Percentiles rank a stretch among this genome's conserved stretches.
Evolutionary conservation across 768 basidiomycete species (phyloP).

Genomic region (Chalciporus piperatus): DNA sequence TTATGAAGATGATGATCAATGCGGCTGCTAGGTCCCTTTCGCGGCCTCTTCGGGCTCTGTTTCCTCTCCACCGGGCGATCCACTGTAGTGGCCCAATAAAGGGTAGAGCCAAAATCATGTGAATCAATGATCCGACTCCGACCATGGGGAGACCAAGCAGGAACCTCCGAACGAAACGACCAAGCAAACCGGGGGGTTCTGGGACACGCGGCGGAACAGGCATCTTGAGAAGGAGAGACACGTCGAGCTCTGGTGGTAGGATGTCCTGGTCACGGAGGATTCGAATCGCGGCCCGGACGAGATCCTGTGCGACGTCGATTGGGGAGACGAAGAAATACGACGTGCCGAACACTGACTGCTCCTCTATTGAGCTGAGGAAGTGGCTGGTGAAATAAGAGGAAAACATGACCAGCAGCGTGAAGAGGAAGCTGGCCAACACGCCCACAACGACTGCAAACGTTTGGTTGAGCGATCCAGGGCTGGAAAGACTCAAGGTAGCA

Average conservation of each 20-base stretch:
- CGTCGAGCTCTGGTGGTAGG: conserved; percentile 29
- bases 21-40: conserved; percentile 64
- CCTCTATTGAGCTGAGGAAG: conserved; percentile 61
- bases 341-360: conserved; percentile 38
- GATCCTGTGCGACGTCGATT: conserved; percentile 53
- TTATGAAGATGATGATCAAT: conserved; percentile 57
- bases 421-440: conserved; percentile 55
- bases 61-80: conserved; percentile 63
- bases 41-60: conserved; percentile 49
- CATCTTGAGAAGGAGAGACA: conserved; percentile 14
- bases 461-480: conserved; percentile 13
- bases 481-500: conserved; percentile 2
- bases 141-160: conserved; percentile 74
- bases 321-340: conserved; percentile 49
- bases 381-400: conserved; percentile 70
- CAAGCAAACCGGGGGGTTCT: conserved; percentile 46
- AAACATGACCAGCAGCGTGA: conserved; percentile 61
- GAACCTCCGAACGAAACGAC: conserved; percentile 64
- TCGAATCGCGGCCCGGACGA: conserved; percentile 60
- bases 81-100: conserved; percentile 67
- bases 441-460: conserved; percentile 57
- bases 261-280: conserved; percentile 58
- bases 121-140: conserved; percentile 72
- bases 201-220: conserved; percentile 17
- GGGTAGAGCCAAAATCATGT: conserved; percentile 64